Base-by-base conservation (phyloP, 1,284 basidiomycete species). In the Boletus sp. region DNA sequence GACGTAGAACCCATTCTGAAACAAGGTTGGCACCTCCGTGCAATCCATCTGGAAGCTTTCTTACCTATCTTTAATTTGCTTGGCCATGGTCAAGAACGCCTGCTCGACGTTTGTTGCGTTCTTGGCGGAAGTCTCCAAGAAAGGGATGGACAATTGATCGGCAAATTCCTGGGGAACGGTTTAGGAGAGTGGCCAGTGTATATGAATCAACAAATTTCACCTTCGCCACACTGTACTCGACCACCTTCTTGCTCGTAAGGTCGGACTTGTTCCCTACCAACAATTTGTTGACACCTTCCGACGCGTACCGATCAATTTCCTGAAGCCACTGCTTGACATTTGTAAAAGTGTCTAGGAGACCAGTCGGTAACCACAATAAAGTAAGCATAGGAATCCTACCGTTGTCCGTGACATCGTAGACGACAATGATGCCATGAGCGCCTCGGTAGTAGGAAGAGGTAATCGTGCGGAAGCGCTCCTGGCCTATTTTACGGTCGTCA, bases 311-410 rank as follows among this genome's bases (percentile, higher is more conserved):
- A 81, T 99, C 97, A 72, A 99, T 99, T 80, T 99, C 97, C 76
- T 97, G 95, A 62, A 99, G 86, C 97, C 97, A 99, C 77, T 98
- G 95, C 84, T 99, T 99, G 76, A 99, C 97, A 73, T 99, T 98
- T 71, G 91, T 90, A 82, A 97, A 98, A 21, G 95, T 96, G 73
- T 98, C 95, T 95, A 57, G 13, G 38, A 46, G 28, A 43, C 13
- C 16, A 37, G 60, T 58, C 52, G 58, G 63, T 56, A 62, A 66
- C 52, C 48, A 58, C 46, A 16, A 55, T 37, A 6, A 44, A 35
- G 35, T 48, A 48, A 49, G 33, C 38, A 62, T 51, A 25, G 55
- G 25, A 38, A 25, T 46, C 79, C 68, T 76, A 91, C 95, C 94
- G 73, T 94, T 95, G 81, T 99, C 97, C 56, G 97, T 99, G 52